Base-by-base conservation (phyloP, 176 grass and related monocot species). In the Oryza longistaminata region DNA sequence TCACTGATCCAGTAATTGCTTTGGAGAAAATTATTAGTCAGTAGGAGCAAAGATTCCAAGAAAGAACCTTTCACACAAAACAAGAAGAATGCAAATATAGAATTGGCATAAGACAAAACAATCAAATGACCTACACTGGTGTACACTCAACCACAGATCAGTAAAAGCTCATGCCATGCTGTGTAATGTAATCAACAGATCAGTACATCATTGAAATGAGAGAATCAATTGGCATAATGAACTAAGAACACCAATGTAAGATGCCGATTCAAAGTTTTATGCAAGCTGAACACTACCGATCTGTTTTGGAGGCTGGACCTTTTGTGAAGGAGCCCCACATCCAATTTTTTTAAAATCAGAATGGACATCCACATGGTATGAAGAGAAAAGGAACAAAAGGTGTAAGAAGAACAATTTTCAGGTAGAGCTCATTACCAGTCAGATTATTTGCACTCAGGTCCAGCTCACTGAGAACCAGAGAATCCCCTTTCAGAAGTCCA, bases 371-470 rank as follows among this genome's bases (percentile, higher is more conserved):
- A 46, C 40, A 78, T 82, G 14, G 1, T 24, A 90, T 33, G 49
- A 68, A 83, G 69, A 3, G 66, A 58, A 77, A 61, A 4, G 10
- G 8, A 86, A 74, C 9, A 83, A 34, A 15, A 10, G 22, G 15
- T 25, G 7, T 26, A 85, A 72, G 2, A n/a, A n/a, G n/a, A 75
- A 6, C 3, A 14, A 26, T 52, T 67, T 3, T 61, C 26, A 73
- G 43, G 52, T 66, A 81, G 68, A 73, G 27, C 21, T 55, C 45
- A 71, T 79, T 81, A 99, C 96, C 96, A 88, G 96, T 92, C 43
- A 99, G 86, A 25, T 99, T 94, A 84, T 99, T 99, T 78, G 88
- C 86, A 82, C 96, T 96, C 19, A 99, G 82, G 90, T 99, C 96
- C 73, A 99, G 86, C 81, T 99, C 88, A 3, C 58, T 93, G 71